Base-by-base conservation (phyloP, 768 basidiomycete species). In the Vararia minispora region DNA sequence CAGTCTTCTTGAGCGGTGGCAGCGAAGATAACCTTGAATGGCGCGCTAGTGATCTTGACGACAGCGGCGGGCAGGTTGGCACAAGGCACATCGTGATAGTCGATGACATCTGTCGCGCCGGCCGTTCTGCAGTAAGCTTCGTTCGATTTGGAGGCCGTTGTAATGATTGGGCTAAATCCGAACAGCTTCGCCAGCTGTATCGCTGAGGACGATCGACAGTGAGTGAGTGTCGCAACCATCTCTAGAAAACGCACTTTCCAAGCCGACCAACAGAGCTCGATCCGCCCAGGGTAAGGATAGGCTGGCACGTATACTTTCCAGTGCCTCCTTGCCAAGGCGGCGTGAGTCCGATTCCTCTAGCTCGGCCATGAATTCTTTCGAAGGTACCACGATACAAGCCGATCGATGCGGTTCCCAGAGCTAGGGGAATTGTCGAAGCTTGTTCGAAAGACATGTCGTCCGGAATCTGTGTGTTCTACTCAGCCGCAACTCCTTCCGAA, bases 251-350 rank as follows among this genome's bases (percentile, higher is more conserved):
- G 37, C 28, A 46, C 60, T 46, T 53, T 66, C 71, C 65, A 22
- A 57, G 65, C 59, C 71, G 68, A 27, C 72, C 71, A 2, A 71
- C 66, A 28, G 68, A 70, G 30, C 63, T 62, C 20, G 62, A 50
- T 4, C 71, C 71, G 23, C 71, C 72, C 12, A 70, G 51, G 37
- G 74, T 60, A 22, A 74, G 41, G 30, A 72, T 60, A 1, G 71
- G 63, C 35, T 60, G 59, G 4, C 58, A 66, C 25, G 52, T 53
- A 45, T 71, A 70, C 31, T 62, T 66, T 28, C 61, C 64, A 16
- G 47, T 47, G 40, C 59, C 60, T 14, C 52, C 46, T 29, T 58
- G 58, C 49, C 65, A 57, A 0, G 68, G 65, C 7, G 64, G 44
- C 36, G 55, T 48, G 37, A 74, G 56, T 34, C 62, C 65, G 2